Base-by-base conservation (phyloP, 257 asterid species). In the Solanum dulcamara region DNA sequence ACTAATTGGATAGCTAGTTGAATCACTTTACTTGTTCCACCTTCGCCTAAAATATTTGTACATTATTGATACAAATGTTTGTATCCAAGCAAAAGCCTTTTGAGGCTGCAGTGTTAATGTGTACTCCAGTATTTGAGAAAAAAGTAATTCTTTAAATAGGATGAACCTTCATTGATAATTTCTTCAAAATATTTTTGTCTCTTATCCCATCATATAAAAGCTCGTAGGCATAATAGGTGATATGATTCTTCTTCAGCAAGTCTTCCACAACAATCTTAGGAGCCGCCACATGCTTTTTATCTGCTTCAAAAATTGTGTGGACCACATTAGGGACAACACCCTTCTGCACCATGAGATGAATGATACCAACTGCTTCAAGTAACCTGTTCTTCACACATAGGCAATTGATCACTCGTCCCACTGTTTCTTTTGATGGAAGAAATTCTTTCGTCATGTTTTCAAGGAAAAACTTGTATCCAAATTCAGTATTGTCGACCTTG, bases 241-340 rank as follows among this genome's bases (percentile, higher is more conserved):
- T 91, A 85, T 91, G 91, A 17, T 94, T 90, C 89, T 93, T 94
- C 90, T 88, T 93, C 94, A 92, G 71, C 91, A 96, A 90, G 87
- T 93, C 93, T 77, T 95, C 97, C 85, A 96, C 92, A 85, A 95
- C 92, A 70, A 95, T 93, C 92, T 94, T 96, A 62, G 99, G 99
- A 53, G 97, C 97, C 9, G 94, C 99, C 74, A 92, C 89, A 83
- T 86, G 91, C 86, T 87, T 93, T 92, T 92, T 95, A 89, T 93
- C 94, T 3, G 86, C 95, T 82, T 95, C 97, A 77, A 95, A 94
- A 81, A 96, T 95, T 30, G 90, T 85, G 88, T 91, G 88, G 85
- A 92, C 98, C 81, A 64, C 92, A 80, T 90, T 94, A 62, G 98
- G 99, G 62, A 96, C 95, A 66, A 93, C 77, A 26, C 93, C 97